Base-by-base conservation (phyloP, 139 green algal genomes). In the Chlamydomonas urium region DNA sequence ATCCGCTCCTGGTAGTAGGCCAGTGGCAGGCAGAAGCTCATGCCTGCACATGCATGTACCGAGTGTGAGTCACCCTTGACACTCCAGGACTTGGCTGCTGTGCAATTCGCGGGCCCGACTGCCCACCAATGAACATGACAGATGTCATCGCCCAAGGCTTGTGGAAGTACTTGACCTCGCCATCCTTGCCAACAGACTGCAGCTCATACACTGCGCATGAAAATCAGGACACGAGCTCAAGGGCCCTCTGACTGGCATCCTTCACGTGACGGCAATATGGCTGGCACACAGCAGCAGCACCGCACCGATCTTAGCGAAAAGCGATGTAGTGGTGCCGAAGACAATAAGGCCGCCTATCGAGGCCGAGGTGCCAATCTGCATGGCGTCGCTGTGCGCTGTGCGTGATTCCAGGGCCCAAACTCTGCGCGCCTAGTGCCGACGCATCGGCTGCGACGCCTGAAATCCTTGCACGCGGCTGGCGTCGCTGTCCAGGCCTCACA, bases 231-330 rank as follows among this genome's bases (percentile, higher is more conserved):
- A 26, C 21, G 17, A 56, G 45, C 17, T 21, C 17, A 56, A 17
- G 45, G 45, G 21, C 17, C 53, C 21, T 21, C 17, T 63, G 53
- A 63, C 29, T 8, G 17, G 26, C 17, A 36, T 34, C 17, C 26
- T 14, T 24, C 42, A 14, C 42, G 14, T 8, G 42, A 50, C 14
- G 8, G 42, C 10, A 50, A 14, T 8, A 50, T 50, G 42, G 42
- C 14, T 8, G 14, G 42, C 4, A 38, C 0, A 37, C 4, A 65
- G 29, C 35, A 70, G 53, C 26, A 63, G 10, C 53, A 63, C 21
- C 6, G n/a, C 53, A 94, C 90, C 90, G 34, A 95, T 90, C 60
- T 96, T 96, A 0, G 91, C 87, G 21, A 91, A 84, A 3, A 96
- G 66, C 1, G 81, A 90, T 0, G 89, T 93, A n/a, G 81, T 89